Evolutionary conservation across 2,329 filamentous ascomycete species (phyloP), one percentile per base, ranked within the genome.

Genomic region (Cladosporium colombiae): DNA sequence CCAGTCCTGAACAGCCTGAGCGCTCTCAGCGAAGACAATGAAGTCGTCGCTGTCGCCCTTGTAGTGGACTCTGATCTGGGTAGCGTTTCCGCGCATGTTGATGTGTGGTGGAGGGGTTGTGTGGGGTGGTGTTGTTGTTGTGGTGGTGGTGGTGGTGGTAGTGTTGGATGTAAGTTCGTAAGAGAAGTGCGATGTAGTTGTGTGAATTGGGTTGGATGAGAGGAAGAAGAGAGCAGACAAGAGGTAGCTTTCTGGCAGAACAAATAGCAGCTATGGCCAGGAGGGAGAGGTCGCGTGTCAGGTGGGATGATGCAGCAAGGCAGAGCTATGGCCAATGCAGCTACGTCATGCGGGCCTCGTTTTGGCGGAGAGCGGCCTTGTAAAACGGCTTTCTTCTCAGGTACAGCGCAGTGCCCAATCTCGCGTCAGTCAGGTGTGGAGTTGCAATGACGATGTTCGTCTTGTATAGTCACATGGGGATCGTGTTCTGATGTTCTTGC

Each of bases 21-120:
- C 75, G 68, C 82, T 84, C 62, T 90, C 87, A 66, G 87, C 82
- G 72, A 88, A 88, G 80, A 91, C 81, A 73, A 90, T 81, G 77
- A 89, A 91, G 81, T 91, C 88, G 66, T 91, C 88, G 62, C 82
- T 80, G 68, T 80, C 79, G 81, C 92, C 92, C 86, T 93, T 91
- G 88, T 87, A 93, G 86, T 94, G 90, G 81, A 96, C 86, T 83
- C 95, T 96, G 81, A 84, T 84, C 79, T 89, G 86, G 68, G 79
- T 77, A 70, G 85, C 84, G 81, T 91, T 90, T 82, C 89, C 90
- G 78, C 89, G 89, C 73, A 74, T 75, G 13, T 56, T 74, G 67
- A 57, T 57, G 63, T 66, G 64, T 44, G 56, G 64, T 33, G 27
- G 23, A 21, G 44, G 25, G 75, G 69, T 80, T 80, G 65, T 79